Evolutionary conservation across 331 rosid species (phyloP).

Genomic region (Rhamnella rubrinervis): DNA sequence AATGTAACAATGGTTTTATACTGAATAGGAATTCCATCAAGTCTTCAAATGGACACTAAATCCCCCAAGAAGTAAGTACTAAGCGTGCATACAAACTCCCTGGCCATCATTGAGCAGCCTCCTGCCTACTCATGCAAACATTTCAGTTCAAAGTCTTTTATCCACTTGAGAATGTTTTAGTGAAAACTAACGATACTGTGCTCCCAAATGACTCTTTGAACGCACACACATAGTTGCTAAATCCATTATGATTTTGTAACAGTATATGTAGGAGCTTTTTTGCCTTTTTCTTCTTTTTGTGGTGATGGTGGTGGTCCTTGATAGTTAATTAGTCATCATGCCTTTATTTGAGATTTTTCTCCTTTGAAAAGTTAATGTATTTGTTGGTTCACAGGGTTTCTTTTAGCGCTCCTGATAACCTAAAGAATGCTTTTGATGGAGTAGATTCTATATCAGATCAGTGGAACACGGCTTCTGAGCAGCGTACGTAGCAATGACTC

Average conservation of each 20-base stretch:
- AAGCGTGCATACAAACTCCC: slow-evolving; percentile 6
- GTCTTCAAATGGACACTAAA: slow-evolving; percentile 39
- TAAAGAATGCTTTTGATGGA: slow-evolving; percentile 27
- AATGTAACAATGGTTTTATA: too few relatives aligned
- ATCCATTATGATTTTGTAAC: too few relatives aligned
- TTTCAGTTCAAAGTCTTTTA: not conserved
- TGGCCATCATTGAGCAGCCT: slow-evolving; percentile 11
- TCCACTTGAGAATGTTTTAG: too few relatives aligned
- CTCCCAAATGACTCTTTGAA: too few relatives aligned
- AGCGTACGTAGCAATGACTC: slow-evolving; percentile 42
- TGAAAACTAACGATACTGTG: too few relatives aligned
- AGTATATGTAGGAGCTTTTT: too few relatives aligned
- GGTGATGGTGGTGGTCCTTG: too few relatives aligned
- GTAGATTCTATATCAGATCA: slow-evolving; percentile 28
- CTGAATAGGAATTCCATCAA: slow-evolving; percentile 43
- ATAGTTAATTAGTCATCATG: slow-evolving; percentile 3
- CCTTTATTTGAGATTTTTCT: slow-evolving; percentile 13
- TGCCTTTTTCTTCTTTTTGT: too few relatives aligned
- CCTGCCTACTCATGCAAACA: slow-evolving; percentile 5
- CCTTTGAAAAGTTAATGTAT: slow-evolving; percentile 20
- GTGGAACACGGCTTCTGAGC: slow-evolving; percentile 40
- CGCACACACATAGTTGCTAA: too few relatives aligned
- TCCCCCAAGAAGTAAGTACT: slow-evolving; percentile 63
- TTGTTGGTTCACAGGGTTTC: slow-evolving; percentile 42
- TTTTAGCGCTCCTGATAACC: slow-evolving; percentile 30